phyloP scores from a whole-genome alignment of 2,329 filamentous ascomycete genomes.

The Plenodomus tracheiphilus region DNA sequence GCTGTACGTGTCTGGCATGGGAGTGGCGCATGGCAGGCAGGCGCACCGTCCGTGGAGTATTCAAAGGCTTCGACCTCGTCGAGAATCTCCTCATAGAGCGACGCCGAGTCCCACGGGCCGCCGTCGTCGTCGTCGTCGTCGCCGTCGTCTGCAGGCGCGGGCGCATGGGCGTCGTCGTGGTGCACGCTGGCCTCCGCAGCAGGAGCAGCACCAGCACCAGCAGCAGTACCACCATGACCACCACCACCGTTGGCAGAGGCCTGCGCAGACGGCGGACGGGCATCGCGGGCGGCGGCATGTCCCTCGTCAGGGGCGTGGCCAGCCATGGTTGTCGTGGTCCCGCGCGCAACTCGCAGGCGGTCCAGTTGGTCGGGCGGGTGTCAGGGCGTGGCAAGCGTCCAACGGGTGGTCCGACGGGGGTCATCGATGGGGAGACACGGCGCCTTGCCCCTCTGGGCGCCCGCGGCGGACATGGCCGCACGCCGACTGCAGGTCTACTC shows the following conservation, averaged over 20 bases:
- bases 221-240: constrained; percentile 14
- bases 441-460: neutral
- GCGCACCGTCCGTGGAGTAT: constrained; percentile 28
- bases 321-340: constrained; percentile 28
- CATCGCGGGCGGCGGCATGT: constrained; percentile 33
- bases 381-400: neutral
- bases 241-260: constrained; percentile 17
- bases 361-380: neutral
- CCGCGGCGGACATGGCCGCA: neutral
- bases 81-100: constrained; percentile 40
- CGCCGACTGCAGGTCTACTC: neutral
- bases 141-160: constrained; percentile 19
- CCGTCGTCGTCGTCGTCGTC: constrained; percentile 26
- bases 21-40: neutral
- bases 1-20: neutral
- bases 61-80: constrained; percentile 37
- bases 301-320: constrained; percentile 28
- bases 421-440: neutral
- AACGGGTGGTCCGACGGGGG: neutral
- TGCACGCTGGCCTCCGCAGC: neutral
- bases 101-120: constrained; percentile 37
- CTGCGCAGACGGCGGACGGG: constrained; percentile 19
- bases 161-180: constrained; percentile 18
- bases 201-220: constrained; percentile 18
- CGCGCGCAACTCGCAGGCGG: constrained; percentile 9